Conservation (phyloP, 495 filamentous ascomycete species). For the Neurospora sp. region DNA sequence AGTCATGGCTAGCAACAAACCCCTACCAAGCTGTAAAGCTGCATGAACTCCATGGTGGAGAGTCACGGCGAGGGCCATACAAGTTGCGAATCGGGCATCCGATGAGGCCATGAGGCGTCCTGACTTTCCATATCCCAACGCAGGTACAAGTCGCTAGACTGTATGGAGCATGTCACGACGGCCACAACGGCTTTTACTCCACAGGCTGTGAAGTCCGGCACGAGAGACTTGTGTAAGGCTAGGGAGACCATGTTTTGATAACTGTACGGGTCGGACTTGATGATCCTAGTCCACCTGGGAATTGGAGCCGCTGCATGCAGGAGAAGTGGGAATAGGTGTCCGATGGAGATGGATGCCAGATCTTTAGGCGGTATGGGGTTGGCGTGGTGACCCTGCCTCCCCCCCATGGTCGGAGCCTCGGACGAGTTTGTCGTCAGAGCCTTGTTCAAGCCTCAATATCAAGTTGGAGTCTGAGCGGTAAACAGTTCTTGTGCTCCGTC, state of each 20-base stretch:
- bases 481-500: neutral
- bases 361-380: neutral
- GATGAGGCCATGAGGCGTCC: neutral
- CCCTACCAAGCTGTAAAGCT: slow-evolving; percentile 6
- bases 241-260: neutral
- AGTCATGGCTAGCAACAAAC: neutral
- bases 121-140: neutral
- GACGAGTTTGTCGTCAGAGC: neutral
- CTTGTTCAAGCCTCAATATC: neutral
- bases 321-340: neutral
- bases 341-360: neutral
- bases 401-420: neutral
- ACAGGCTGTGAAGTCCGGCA: neutral
- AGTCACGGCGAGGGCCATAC: neutral
- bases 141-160: neutral
- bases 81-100: neutral
- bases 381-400: neutral
- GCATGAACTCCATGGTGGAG: neutral
- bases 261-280: neutral
- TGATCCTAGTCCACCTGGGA: neutral
- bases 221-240: neutral
- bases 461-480: neutral
- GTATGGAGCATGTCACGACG: neutral
- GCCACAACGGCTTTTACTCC: neutral
- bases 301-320: neutral